Evolutionary conservation across 768 basidiomycete genomes (phyloP).

Genomic region (Lyophyllum semitale): DNA sequence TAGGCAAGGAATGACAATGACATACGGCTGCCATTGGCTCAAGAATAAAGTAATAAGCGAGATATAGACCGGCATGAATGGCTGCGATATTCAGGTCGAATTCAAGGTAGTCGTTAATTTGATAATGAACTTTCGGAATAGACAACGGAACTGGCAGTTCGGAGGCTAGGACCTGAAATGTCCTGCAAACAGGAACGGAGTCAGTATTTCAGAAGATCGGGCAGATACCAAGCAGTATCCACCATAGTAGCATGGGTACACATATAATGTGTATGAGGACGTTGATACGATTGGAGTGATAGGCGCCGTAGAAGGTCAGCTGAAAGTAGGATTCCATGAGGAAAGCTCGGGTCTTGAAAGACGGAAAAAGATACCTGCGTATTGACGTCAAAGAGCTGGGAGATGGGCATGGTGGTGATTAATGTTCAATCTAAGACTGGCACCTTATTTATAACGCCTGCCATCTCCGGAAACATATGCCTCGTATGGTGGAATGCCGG

Average conservation of each 20-base stretch:
- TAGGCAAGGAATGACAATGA: constrained; percentile 6
- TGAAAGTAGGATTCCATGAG: constrained; percentile 29
- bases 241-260: constrained; percentile 87
- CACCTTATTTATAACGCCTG: constrained; percentile 10
- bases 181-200: constrained; percentile 42
- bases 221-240: constrained; percentile 15
- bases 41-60: constrained; percentile 76
- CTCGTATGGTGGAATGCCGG: constrained; percentile 16
- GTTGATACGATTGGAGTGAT: constrained; percentile 84
- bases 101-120: constrained; percentile 60
- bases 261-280: constrained; percentile 83
- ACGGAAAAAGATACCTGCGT: constrained; percentile 53
- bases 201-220: constrained; percentile 3
- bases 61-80: constrained; percentile 57
- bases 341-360: constrained; percentile 2
- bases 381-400: constrained; percentile 62
- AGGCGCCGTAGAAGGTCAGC: constrained; percentile 93
- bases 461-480: constrained; percentile 18
- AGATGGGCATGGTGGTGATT: constrained; percentile 36
- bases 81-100: constrained; percentile 74
- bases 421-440: constrained; percentile 11
- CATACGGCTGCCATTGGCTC: constrained; percentile 87
- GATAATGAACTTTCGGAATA: constrained; percentile 54
- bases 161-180: constrained; percentile 54
- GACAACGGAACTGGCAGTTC: constrained; percentile 52